These are phyloP conservation scores for Candida methanosorbosa DNA, from an alignment of 805 yeast species.

Conservation along the genomic window DNA sequence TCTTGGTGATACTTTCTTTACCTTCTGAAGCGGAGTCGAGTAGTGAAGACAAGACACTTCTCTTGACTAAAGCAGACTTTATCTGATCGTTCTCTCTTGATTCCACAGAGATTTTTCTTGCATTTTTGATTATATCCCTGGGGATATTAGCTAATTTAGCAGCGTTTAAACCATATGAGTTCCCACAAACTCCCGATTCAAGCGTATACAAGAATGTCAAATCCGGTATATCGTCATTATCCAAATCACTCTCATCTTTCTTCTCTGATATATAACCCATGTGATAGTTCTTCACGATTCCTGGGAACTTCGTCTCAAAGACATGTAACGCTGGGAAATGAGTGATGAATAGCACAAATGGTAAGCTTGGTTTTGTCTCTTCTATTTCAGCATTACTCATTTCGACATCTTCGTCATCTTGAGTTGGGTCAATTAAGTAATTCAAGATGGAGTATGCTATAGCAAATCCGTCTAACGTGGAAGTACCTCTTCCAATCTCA, in stretches of 20 bases:
- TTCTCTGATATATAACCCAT: conserved; percentile 48
- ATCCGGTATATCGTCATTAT: conserved; percentile 20
- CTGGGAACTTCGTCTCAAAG: conserved; percentile 32
- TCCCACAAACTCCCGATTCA: conserved; percentile 40
- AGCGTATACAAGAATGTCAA: conserved; percentile 47
- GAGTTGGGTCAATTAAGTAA: conserved; percentile 33
- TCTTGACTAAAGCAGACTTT: no score
- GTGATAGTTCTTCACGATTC: conserved; percentile 49
- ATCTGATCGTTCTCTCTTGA: no score
- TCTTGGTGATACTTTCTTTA: no score
- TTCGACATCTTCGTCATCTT: conserved; percentile 8
- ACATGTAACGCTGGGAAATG: conserved; percentile 66
- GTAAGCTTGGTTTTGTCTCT: conserved; percentile 26
- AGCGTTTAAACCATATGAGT: conserved; percentile 80
- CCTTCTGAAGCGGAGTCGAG: no score
- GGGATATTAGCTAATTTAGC: conserved; percentile 69
- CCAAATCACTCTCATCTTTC: conserved; percentile 6
- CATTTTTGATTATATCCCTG: conserved; percentile 32
- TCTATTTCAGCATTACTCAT: no score
- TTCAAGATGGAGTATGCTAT: conserved; percentile 68
- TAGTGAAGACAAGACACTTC: no score
- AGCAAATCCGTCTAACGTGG: conserved; percentile 70
- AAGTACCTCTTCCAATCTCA: conserved; percentile 70
- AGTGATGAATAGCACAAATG: conserved; percentile 71
- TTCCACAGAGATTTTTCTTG: no score